Percentiles rank a stretch among this genome's conserved stretches.
phyloP scores from a whole-genome alignment of 768 basidiomycete genomes.

The Rubroboletus satanas region DNA sequence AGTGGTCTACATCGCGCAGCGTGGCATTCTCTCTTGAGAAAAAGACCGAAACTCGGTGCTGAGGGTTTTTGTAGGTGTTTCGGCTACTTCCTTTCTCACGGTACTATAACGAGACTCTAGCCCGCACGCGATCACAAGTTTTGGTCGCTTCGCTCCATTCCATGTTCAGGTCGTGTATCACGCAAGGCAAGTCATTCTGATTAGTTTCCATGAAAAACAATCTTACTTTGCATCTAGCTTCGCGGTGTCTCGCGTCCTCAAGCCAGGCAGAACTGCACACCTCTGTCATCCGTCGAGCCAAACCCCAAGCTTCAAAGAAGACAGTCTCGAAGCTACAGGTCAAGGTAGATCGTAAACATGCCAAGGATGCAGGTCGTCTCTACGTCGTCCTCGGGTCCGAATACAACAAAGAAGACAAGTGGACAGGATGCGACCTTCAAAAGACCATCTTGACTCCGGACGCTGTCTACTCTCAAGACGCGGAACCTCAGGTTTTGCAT shows the following conservation, averaged over 20 bases:
- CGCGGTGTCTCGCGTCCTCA: constrained; percentile 40
- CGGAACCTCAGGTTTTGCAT: constrained; percentile 24
- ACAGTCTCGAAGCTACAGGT: constrained; percentile 45
- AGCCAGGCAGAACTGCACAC: constrained; percentile 46
- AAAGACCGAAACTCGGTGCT: background rate
- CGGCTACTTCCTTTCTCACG: constrained; percentile 38
- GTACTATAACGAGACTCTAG: background rate
- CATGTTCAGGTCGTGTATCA: constrained; percentile 29
- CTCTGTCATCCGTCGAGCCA: constrained; percentile 39
- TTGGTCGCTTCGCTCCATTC: background rate
- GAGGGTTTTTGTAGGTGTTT: constrained; percentile 23
- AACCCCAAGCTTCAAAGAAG: constrained; percentile 35
- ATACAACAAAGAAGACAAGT: constrained; percentile 60
- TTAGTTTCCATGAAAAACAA: background rate
- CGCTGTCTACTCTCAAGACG: constrained; percentile 32
- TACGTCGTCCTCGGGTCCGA: constrained; percentile 76
- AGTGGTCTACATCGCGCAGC: constrained; percentile 52
- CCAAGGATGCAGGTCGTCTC: constrained; percentile 42
- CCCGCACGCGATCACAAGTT: background rate
- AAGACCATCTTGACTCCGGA: constrained; percentile 56
- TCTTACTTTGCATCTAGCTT: constrained; percentile 22
- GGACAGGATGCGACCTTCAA: constrained; percentile 65
- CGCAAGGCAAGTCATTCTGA: constrained; percentile 15
- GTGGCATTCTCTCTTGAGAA: constrained; percentile 55
- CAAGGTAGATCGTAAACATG: constrained; percentile 38